Conservation (phyloP, 768 basidiomycete genomes). For the Boletus huronensis region DNA sequence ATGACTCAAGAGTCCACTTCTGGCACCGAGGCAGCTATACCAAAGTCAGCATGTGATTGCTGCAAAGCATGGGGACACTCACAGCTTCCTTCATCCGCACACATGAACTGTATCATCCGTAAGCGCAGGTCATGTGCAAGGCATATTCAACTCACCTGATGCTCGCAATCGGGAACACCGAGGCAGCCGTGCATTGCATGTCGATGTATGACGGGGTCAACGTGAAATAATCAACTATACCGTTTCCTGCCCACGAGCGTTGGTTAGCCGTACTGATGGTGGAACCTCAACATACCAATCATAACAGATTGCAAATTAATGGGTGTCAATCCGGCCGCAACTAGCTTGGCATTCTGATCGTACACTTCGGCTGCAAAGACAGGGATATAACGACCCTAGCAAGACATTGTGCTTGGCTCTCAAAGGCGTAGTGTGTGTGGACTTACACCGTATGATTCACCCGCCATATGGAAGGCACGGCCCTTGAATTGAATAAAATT, state of each 20-base stretch:
- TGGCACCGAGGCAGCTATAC: conserved; percentile 69
- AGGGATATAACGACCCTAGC: conserved; percentile 50
- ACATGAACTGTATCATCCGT: conserved; percentile 27
- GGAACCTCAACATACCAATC: conserved; percentile 37
- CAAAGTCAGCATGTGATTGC: neutral
- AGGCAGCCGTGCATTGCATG: conserved; percentile 53
- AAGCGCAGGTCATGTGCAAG: neutral
- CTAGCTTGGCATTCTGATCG: conserved; percentile 44
- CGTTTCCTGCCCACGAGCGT: conserved; percentile 37
- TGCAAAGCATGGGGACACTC: conserved; percentile 1
- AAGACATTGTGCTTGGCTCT: neutral
- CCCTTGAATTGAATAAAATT: conserved; percentile 70
- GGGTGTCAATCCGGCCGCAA: conserved; percentile 44
- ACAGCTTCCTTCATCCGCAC: conserved; percentile 44
- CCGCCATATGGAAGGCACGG: conserved; percentile 58
- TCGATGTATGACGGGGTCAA: conserved; percentile 46
- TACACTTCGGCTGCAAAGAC: conserved; percentile 47
- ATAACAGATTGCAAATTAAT: conserved; percentile 48
- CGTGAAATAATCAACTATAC: conserved; percentile 38
- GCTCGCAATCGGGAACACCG: conserved; percentile 45
- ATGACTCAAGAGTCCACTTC: conserved; percentile 51
- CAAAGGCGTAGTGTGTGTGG: neutral
- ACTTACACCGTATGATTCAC: conserved; percentile 51
- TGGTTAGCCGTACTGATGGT: neutral
- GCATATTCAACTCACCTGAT: conserved; percentile 14